Percentiles rank a stretch among this genome's conserved stretches.
Conservation (phyloP, 805 yeast genomes). For the Teunomyces aglyptinius region DNA sequence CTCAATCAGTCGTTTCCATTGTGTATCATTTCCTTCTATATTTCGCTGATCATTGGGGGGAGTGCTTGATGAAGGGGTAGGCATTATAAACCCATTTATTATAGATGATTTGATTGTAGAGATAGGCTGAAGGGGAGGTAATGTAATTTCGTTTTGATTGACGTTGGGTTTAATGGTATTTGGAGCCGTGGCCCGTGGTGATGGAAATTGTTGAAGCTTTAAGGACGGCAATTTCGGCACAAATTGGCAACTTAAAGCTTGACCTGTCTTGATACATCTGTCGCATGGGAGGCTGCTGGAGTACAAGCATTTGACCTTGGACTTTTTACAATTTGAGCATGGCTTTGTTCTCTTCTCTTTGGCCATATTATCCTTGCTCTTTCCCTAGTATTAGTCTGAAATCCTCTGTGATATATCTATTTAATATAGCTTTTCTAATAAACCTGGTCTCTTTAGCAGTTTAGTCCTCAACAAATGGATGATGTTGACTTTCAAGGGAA, state of each 20-base stretch:
- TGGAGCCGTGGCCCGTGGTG: not conserved
- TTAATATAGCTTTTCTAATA: not conserved
- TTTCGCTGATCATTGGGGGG: not conserved
- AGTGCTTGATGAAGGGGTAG: not conserved
- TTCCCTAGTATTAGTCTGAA: not conserved
- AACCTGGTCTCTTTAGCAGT: not conserved
- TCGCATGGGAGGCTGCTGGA: conserved; percentile 51
- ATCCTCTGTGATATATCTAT: not conserved
- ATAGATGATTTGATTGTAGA: not conserved
- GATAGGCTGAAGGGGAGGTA: conserved; percentile 16
- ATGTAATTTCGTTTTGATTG: conserved; percentile 8
- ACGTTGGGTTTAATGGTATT: not conserved
- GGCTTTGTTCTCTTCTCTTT: conserved; percentile 52
- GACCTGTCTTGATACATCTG: conserved; percentile 51
- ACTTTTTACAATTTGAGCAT: conserved; percentile 58
- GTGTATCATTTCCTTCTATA: conserved; percentile 11
- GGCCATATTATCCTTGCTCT: conserved; percentile 15
- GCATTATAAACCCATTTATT: not conserved
- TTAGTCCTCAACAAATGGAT: not conserved
- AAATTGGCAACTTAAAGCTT: conserved; percentile 50
- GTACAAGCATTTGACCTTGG: conserved; percentile 63
- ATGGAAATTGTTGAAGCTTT: conserved; percentile 18
- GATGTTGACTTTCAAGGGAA: not conserved
- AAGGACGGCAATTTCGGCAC: conserved; percentile 51
- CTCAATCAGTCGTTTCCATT: conserved; percentile 38